Base-by-base conservation (phyloP, 331 rosid species). In the Cydonia oblonga region DNA sequence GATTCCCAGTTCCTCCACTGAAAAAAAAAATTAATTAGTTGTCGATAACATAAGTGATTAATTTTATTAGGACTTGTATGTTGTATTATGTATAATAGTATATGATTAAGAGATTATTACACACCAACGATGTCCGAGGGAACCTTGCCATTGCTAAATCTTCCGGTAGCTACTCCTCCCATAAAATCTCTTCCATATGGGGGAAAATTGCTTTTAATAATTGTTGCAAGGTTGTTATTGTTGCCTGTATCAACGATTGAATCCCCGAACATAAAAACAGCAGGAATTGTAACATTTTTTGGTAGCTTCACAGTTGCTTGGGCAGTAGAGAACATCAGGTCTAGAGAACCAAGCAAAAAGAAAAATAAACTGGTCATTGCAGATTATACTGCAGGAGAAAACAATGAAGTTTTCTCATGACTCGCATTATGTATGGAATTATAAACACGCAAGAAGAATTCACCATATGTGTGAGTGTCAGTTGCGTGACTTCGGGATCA, bases 61-160 rank as follows among this genome's bases (percentile, higher is more conserved):
- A 20, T 20, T 35, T 9, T 9, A 42, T 19, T 16, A 5, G n/a
- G 5, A 67, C 28, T 24, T 32, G 20, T 18, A 70, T 20, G 19
- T 24, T 32, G 20, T 18, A 70, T 20, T 20, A n/a, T 53, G 54
- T 52, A 13, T 33, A 9, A 29, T 57, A 22, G 0, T 9, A 33
- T 35, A 70, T 52, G 29, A 13, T 8, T 35, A 38, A 30, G 19
- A 56, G 58, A 52, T 52, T 52, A 19, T 42, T 6, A 51, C 3
- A 5, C 54, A 89, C 95, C 95, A n/a, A 83, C 3, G 4, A 86
- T 2, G 56, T 89, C 91, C 0, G 91, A 81, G 7, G 91, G 84
- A 71, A 86, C 76, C 75, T 83, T 84, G 51, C 95, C 95, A 42
- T 89, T 83, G 78, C 80, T 32, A 68, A 84, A 89, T 16, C 95